phyloP scores from a whole-genome alignment of 225 moss, liverwort and hornwort genomes.

The Marchantia paleacea region DNA sequence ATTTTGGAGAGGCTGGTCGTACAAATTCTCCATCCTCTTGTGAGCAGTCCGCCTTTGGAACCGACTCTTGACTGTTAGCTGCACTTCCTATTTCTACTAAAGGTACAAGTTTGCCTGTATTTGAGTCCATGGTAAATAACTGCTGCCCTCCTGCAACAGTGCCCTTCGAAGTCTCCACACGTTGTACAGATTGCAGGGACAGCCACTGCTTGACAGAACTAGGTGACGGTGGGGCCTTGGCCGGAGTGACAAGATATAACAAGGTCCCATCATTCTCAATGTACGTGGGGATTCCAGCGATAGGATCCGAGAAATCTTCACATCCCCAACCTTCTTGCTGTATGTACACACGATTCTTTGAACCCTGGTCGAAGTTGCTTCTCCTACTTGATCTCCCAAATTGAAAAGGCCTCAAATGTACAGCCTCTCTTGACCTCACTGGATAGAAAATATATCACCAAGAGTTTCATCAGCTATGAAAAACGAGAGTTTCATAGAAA shows the following conservation, averaged over 20 bases:
- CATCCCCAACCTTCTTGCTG: conserved; percentile 42
- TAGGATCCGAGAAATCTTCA: conserved; percentile 37
- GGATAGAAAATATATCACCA: conserved; percentile 17
- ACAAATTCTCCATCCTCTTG: conserved; percentile 52
- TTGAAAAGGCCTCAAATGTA: conserved; percentile 65
- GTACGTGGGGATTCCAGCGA: conserved; percentile 61
- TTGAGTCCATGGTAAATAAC: conserved; percentile 89
- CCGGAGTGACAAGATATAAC: conserved; percentile 70
- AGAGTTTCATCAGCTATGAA: neutral
- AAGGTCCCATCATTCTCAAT: conserved; percentile 78
- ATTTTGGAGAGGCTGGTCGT: conserved; percentile 94
- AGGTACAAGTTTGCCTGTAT: conserved; percentile 91
- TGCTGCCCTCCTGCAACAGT: conserved; percentile 48
- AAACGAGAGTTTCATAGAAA: neutral
- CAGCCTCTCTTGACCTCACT: conserved; percentile 79
- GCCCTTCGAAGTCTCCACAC: conserved; percentile 25
- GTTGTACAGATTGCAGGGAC: conserved; percentile 32
- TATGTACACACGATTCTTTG: conserved; percentile 44
- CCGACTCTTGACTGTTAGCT: conserved; percentile 60
- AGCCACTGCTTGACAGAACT: conserved; percentile 65
- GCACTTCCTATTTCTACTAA: conserved; percentile 59
- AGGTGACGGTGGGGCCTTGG: conserved; percentile 66
- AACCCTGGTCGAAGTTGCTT: conserved; percentile 51
- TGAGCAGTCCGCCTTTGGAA: conserved; percentile 38
- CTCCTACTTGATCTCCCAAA: conserved; percentile 65